Conservation (phyloP, 2,329 filamentous ascomycete genomes). For the Cladosporium sp. region DNA sequence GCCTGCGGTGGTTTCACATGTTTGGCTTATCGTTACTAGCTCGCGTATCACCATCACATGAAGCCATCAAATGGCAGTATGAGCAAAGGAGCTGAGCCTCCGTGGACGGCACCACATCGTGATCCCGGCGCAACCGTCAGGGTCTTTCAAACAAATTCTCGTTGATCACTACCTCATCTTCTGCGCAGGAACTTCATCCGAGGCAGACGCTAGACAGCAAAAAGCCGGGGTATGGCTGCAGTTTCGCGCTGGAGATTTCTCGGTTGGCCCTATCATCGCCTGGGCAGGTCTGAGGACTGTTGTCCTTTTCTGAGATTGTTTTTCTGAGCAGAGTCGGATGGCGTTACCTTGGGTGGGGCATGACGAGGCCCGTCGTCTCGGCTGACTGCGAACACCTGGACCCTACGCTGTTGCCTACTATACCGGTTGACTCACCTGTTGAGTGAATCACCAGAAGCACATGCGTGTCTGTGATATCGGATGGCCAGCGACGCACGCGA, state of each 20-base stretch:
- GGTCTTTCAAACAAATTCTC: conserved; percentile 4
- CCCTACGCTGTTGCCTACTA: conserved; percentile 4
- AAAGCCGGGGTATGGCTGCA: conserved; percentile 12
- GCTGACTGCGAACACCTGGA: conserved; percentile 9
- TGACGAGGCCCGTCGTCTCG: conserved; percentile 8
- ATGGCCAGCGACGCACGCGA: conserved; percentile 3
- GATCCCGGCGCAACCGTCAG: conserved; percentile 3
- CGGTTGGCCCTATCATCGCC: not conserved
- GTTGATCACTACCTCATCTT: conserved; percentile 13
- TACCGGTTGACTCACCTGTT: not conserved
- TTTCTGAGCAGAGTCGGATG: conserved; percentile 11
- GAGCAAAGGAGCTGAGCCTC: conserved; percentile 1
- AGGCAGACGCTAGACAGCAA: conserved; percentile 4
- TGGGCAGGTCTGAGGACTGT: not conserved
- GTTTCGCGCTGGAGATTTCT: not conserved
- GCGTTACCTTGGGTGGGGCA: conserved; percentile 4
- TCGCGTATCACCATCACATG: not conserved
- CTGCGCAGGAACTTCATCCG: conserved; percentile 9
- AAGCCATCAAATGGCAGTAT: conserved; percentile 6
- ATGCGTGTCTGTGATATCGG: not conserved
- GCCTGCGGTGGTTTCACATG: not conserved
- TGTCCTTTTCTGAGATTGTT: conserved; percentile 7
- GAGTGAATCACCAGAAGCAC: not conserved
- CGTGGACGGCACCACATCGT: not conserved
- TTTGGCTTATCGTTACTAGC: not conserved